phyloP scores from a whole-genome alignment of 1,139 yeast species.

The Kurtzmaniella quercitrusa region DNA sequence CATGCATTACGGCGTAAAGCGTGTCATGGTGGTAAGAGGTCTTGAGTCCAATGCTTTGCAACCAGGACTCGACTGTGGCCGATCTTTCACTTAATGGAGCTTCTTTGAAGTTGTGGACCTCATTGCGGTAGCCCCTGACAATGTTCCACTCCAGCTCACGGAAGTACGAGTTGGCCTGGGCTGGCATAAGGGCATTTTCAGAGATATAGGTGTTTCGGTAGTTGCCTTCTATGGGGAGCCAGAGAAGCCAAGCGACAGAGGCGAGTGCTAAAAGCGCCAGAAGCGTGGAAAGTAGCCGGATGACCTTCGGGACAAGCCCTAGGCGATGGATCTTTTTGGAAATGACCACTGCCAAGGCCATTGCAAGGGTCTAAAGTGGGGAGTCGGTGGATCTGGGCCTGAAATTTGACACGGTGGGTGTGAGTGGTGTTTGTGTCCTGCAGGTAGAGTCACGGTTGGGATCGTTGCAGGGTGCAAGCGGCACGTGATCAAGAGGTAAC shows the following conservation, averaged over 20 bases:
- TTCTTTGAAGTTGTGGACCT: constrained; percentile 37
- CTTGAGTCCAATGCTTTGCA: constrained; percentile 69
- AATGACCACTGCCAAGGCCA: constrained; percentile 59
- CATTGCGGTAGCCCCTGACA: constrained; percentile 77
- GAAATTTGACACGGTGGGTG: constrained; percentile 3
- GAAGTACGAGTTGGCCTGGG: constrained; percentile 89
- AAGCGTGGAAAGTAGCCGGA: constrained; percentile 53
- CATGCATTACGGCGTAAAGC: constrained; percentile 80
- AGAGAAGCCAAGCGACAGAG: constrained; percentile 65
- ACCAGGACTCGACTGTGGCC: constrained; percentile 50
- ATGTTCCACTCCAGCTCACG: constrained; percentile 94
- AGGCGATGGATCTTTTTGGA: constrained; percentile 50
- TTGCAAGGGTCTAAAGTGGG: constrained; percentile 13
- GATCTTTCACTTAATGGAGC: constrained; percentile 36
- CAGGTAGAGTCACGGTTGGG: background rate
- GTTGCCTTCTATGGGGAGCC: constrained; percentile 77
- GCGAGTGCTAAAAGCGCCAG: constrained; percentile 57
- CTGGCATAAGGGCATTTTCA: constrained; percentile 96
- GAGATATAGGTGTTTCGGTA: constrained; percentile 80
- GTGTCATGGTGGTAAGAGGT: constrained; percentile 50
- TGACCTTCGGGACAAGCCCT: constrained; percentile 57
- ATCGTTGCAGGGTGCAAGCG: too few species aligned
- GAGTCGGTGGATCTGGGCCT: background rate
- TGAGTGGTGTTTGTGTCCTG: background rate
- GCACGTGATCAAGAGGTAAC: too few species aligned